Evolutionary conservation across 176 grass and related monocot genomes (phyloP).

Genomic region (Oryza australiensis): DNA sequence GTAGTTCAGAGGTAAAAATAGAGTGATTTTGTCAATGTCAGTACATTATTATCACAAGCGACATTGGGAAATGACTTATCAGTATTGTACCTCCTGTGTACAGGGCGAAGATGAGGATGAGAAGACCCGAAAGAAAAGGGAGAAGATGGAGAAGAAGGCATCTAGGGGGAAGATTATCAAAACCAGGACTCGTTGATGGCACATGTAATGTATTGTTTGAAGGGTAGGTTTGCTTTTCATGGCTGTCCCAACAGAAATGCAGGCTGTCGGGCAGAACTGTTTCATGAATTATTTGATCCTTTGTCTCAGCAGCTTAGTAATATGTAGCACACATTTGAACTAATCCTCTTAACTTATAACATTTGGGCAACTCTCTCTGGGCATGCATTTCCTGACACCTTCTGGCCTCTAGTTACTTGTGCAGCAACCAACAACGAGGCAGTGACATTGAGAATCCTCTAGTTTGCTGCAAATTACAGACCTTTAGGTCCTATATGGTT

Average conservation of each 20-base stretch:
- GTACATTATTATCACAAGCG: conserved; percentile 9
- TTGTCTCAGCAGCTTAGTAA: conserved; percentile 18
- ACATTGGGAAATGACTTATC: neutral
- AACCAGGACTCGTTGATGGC: conserved; percentile 59
- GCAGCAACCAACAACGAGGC: neutral
- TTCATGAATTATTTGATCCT: neutral
- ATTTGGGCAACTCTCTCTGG: conserved; percentile 5
- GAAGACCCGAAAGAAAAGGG: conserved; percentile 86
- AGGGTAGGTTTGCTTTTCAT: conserved; percentile 43
- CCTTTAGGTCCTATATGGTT: neutral
- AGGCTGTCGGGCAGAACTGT: conserved; percentile 7
- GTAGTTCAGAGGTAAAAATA: conserved; percentile 71
- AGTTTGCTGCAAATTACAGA: neutral
- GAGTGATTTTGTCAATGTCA: neutral
- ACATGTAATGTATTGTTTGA: conserved; percentile 16
- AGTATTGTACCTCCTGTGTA: conserved; percentile 20
- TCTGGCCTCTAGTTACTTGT: neutral
- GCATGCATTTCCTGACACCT: conserved; percentile 6
- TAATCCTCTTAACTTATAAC: conserved; percentile 30
- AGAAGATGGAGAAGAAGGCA: conserved; percentile 95
- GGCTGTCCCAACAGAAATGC: conserved; percentile 18
- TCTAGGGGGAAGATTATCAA: conserved; percentile 87
- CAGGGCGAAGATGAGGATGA: conserved; percentile 87
- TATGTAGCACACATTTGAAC: conserved; percentile 14
- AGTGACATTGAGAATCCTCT: neutral